Evolutionary conservation across 371 early-diverging fungal genomes (phyloP), one percentile per base, ranked within the genome.

Genomic region (Nematocida displodere): DNA sequence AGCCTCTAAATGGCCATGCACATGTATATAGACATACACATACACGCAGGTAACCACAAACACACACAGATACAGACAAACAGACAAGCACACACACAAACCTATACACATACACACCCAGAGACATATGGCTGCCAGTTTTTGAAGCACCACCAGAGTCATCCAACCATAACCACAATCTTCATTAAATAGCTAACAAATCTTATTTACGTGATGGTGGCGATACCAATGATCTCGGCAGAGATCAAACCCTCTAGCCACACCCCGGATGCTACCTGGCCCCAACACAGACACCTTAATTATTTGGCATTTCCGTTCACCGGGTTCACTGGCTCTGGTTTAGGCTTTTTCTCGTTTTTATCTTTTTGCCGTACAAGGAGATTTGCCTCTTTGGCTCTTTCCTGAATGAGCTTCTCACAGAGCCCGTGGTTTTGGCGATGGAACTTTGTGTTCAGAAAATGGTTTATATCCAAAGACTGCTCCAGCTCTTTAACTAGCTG

Each of bases 371-470:
- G n/a, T n/a, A n/a, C n/a, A n/a, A n/a, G 20, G 34, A 11, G 3
- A n/a, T 66, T 56, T 40, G 53, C 40, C 36, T n/a, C 28, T 29
- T 31, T 34, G 13, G 22, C 29, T 55, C 36, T 46, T 37, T 62
- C 62, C 33, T 61, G 22, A 8, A n/a, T 4, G 15, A 71, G 52
- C 36, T 62, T 22, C 50, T 71, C 62, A 22, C 48, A 71, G n/a
- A 71, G 52, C 13, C 8, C 22, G 26, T 46, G 77, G 31, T 71
- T 71, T 28, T 71, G 61, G 44, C 62, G 48, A 31, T 71, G 54
- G 37, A 71, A 61, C 40, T 52, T 46, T 5, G 50, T 71, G 61
- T 71, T 71, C 59, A 71, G 31, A 62, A 71, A 71, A 53, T 71
- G 75, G 54, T 47, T 47, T 11, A 47, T 26, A 31, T 61, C 48